Evolutionary conservation across 495 filamentous ascomycete species (phyloP), one percentile per base, ranked within the genome.

Genomic region (Jackrogersella minutella): DNA sequence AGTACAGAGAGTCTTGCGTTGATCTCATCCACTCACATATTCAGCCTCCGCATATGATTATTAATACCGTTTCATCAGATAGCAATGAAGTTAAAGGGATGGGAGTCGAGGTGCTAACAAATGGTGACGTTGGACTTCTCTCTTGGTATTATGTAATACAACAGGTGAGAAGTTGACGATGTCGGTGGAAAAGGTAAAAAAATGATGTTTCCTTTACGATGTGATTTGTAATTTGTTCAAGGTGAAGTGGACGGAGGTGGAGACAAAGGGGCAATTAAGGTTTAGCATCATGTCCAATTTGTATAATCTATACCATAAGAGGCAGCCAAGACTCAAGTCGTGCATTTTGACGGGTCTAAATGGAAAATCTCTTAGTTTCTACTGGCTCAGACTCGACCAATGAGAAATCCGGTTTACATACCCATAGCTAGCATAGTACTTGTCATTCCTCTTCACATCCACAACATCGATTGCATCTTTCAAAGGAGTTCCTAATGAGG

Each of bases 271-370:
- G 30, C n/a, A 21, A 16, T 53, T 58, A 26, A 59, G 24, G 21
- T 52, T 46, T 58, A 31, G 19, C 31, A 22, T 30, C 40, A 60
- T 60, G 63, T 31, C 61, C 44, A 58, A 54, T 22, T 69, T 43
- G 49, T 30, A 14, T 28, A 51, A 59, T 58, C 78, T 61, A 71
- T 78, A 6, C 75, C 77, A 31, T 43, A 76, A 59, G 22, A 44
- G 51, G 73, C 68, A 70, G 64, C 50, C 71, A 66, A 58, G 78
- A 69, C 14, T 34, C 79, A 64, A 69, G 73, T 54, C 47, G 71
- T 66, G 71, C 63, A 63, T 74, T 71, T 8, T 62, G 62, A 26
- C 21, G 39, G 59, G 34, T 43, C 65, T 31, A n/a, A 7, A 14
- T 50, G 21, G 24, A 22, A n/a, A n/a, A 37, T 49, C 34, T 58